Conservation (phyloP, 805 yeast species). For the Cyberlindnera euphorbiiphila region DNA sequence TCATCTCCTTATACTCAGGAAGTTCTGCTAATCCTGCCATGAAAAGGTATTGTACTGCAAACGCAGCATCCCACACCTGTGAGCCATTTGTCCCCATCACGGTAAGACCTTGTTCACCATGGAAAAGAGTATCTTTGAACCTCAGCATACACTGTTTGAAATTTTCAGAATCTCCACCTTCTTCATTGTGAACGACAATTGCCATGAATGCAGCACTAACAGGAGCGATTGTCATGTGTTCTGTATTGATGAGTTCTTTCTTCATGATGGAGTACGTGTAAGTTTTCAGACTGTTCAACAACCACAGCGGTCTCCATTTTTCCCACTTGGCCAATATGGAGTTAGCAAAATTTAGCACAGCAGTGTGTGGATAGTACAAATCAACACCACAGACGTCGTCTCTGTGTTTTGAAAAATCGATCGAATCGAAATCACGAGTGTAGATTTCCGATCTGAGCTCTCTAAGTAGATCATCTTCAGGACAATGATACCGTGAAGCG, state of each 20-base stretch:
- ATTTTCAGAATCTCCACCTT: constrained; percentile 62
- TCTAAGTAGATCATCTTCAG: constrained; percentile 56
- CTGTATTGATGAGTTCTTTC: constrained; percentile 77
- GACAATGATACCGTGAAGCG: constrained; percentile 50
- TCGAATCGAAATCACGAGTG: constrained; percentile 53
- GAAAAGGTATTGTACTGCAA: constrained; percentile 79
- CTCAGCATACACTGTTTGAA: constrained; percentile 54
- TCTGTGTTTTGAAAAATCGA: constrained; percentile 68
- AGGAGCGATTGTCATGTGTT: constrained; percentile 86
- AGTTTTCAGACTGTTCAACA: constrained; percentile 47
- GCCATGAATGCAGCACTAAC: constrained; percentile 83
- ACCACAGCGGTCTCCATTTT: constrained; percentile 70
- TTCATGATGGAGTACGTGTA: constrained; percentile 59
- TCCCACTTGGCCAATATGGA: constrained; percentile 60
- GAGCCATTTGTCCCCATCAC: constrained; percentile 97
- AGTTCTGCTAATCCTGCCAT: constrained; percentile 72
- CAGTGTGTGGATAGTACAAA: constrained; percentile 88
- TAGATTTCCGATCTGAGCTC: constrained; percentile 81
- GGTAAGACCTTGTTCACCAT: constrained; percentile 87
- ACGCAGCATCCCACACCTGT: constrained; percentile 96
- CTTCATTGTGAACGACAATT: constrained; percentile 63
- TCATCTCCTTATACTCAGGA: constrained; percentile 59
- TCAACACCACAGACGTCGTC: constrained; percentile 90
- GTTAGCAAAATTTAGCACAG: constrained; percentile 59
- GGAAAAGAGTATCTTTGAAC: constrained; percentile 73